phyloP scores from a whole-genome alignment of 2,329 filamentous ascomycete species.

The Raffaelea ambrosiae region DNA sequence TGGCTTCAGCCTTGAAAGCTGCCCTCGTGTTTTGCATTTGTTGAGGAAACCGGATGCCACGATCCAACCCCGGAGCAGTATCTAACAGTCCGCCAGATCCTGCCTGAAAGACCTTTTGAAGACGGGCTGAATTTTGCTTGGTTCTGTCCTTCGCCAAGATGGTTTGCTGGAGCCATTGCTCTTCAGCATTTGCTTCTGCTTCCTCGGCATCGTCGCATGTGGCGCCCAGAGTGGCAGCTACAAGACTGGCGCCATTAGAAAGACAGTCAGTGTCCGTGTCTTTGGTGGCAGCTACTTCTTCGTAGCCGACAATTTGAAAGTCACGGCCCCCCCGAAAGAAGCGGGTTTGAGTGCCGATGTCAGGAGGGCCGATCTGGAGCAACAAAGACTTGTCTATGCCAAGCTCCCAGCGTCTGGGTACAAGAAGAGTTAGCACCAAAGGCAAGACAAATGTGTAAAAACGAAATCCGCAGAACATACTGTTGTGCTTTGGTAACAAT shows the following conservation, averaged over 20 bases:
- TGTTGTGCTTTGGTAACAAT: slow-evolving; percentile 90
- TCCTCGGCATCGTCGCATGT: slow-evolving; percentile 79
- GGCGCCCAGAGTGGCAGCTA: slow-evolving; percentile 61
- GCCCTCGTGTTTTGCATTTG: slow-evolving; percentile 28
- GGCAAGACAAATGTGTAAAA: not conserved
- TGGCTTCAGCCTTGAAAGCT: too few species aligned
- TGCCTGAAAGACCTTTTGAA: slow-evolving; percentile 72
- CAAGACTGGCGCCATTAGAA: slow-evolving; percentile 70
- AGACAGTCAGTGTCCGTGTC: slow-evolving; percentile 83
- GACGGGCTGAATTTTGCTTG: slow-evolving; percentile 8
- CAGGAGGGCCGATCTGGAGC: slow-evolving; percentile 80
- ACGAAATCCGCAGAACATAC: slow-evolving; percentile 23
- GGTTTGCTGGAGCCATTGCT: slow-evolving; percentile 34
- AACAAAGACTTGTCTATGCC: slow-evolving; percentile 74
- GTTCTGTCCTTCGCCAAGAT: slow-evolving; percentile 17
- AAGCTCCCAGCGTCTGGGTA: slow-evolving; percentile 63
- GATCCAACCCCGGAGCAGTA: slow-evolving; percentile 69
- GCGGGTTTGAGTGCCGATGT: slow-evolving; percentile 88
- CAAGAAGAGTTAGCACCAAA: too few species aligned
- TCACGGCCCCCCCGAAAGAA: slow-evolving; percentile 89
- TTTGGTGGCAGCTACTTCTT: slow-evolving; percentile 87
- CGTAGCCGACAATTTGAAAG: slow-evolving; percentile 86
- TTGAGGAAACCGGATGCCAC: slow-evolving; percentile 66
- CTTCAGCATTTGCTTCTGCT: slow-evolving; percentile 72
- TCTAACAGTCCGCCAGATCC: slow-evolving; percentile 68